phyloP scores from a whole-genome alignment of 2,329 filamentous ascomycete genomes.

The Bipolaris sorokiniana region DNA sequence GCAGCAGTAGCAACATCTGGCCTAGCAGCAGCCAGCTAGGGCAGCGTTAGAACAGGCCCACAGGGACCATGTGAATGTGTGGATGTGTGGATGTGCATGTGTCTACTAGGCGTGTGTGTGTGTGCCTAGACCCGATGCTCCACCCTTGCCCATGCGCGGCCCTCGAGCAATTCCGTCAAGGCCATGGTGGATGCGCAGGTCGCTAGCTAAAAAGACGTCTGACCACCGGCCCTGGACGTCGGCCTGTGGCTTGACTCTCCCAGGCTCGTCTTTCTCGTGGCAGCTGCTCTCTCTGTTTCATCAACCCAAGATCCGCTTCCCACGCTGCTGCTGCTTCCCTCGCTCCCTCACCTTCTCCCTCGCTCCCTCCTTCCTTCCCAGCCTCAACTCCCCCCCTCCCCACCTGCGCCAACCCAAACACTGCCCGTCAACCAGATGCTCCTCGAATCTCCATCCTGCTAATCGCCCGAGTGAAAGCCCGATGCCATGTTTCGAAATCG shows the following conservation, averaged over 20 bases:
- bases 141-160: slow-evolving; percentile 36
- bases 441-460: not conserved
- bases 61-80: too few relatives aligned
- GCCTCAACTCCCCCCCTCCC: not conserved
- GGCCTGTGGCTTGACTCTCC: slow-evolving; percentile 42
- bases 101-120: slow-evolving; percentile 13
- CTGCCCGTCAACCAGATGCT: slow-evolving; percentile 8
- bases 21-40: slow-evolving; percentile 4
- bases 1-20: too few relatives aligned
- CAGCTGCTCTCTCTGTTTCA: slow-evolving; percentile 46
- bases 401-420: not conserved
- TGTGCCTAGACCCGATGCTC: slow-evolving; percentile 34
- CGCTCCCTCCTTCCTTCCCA: not conserved
- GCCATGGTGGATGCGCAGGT: slow-evolving; percentile 23
- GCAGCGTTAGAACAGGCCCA: slow-evolving; percentile 21
- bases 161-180: slow-evolving; percentile 29
- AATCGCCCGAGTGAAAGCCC: slow-evolving; percentile 13
- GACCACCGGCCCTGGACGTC: slow-evolving; percentile 33
- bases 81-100: too few relatives aligned
- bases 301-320: slow-evolving; percentile 30
- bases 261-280: slow-evolving; percentile 34
- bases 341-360: not conserved
- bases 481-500: slow-evolving; percentile 55
- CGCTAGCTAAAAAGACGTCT: slow-evolving; percentile 49
- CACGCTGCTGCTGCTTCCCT: not conserved